Evolutionary conservation across 345 rosid species (phyloP).

Genomic region (Moricandia moricandioides): DNA sequence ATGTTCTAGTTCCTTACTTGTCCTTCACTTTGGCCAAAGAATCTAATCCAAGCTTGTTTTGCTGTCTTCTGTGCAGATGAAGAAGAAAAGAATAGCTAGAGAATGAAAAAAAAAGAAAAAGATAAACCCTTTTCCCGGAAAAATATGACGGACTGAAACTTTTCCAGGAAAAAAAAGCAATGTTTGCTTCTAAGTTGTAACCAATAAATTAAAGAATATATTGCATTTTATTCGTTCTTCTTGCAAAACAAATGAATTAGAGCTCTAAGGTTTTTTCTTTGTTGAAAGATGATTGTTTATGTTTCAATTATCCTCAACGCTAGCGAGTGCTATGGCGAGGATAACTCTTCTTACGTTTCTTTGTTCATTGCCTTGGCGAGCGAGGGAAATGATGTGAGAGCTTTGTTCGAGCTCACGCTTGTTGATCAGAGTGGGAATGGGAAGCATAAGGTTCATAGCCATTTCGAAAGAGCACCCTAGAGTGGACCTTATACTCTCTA

Average conservation of each 20-base stretch:
- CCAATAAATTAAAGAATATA: slow-evolving; percentile 20
- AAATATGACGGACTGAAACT: background rate
- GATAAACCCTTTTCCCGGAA: background rate
- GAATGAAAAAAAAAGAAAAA: background rate
- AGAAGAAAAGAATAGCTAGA: slow-evolving; percentile 23
- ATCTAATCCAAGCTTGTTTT: slow-evolving; percentile 38
- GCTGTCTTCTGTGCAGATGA: background rate
- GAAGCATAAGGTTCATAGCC: slow-evolving; percentile 67
- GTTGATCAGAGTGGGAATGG: slow-evolving; percentile 73
- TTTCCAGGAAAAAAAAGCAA: background rate
- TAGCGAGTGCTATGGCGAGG: too few species aligned
- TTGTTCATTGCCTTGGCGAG: slow-evolving; percentile 70
- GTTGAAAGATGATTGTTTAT: background rate
- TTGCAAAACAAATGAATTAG: too few species aligned
- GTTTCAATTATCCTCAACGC: slow-evolving; percentile 36
- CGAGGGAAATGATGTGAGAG: slow-evolving; percentile 72
- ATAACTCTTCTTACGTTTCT: slow-evolving; percentile 58
- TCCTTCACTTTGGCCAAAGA: slow-evolving; percentile 23
- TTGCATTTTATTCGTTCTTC: slow-evolving; percentile 15
- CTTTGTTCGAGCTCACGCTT: slow-evolving; percentile 69
- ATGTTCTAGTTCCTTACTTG: slow-evolving; percentile 34
- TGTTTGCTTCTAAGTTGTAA: background rate
- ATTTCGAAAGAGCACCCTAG: slow-evolving; percentile 73
- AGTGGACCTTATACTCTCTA: slow-evolving; percentile 74
- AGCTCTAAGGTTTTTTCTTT: too few species aligned